Evolutionary conservation across 441 rosid species (phyloP), one percentile per base, ranked within the genome.

Genomic region (Erysimum cheiri): DNA sequence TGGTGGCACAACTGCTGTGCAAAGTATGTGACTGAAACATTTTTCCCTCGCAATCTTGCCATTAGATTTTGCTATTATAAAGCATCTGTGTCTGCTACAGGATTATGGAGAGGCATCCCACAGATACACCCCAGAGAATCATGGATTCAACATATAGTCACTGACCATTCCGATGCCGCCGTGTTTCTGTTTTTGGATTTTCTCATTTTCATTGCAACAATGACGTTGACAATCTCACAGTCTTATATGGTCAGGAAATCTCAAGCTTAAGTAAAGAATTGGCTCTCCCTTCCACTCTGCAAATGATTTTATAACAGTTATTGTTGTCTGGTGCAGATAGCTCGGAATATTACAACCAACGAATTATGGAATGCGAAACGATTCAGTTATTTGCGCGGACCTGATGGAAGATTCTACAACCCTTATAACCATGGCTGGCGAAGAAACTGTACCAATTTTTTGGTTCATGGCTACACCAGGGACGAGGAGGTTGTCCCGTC

Each of bases 401-500:
- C 90, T 28, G 91, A 92, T 36, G 97, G 99, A 17, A 82, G 64
- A 69, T 92, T 90, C 36, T 84, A 83, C 65, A 94, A 94, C 67
- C 98, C 99, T 37, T 94, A 94, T 66, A 92, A 92, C 80, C 98
- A 85, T 49, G 99, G 99, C 4, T 92, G 90, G 76, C 80, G 39
- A 80, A 92, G 87, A 78, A 94, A 94, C 67, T 94, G 99, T 72
- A 19, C 84, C 2, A 97, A 94, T 82, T 90, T 94, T 82, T 68
- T 92, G 58, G 73, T 85, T 63, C 78, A 73, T 29, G 98, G 98
- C 53, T 75, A 86, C 71, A 89, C 95, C 14, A 79, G 82, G 35
- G 97, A 93, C 53, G 84, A 87, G 17, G 93, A 83, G 77, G 79
- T 94, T 71, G 93, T 87, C 44, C 85, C 88, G 80, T 87, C 88